phyloP scores from a whole-genome alignment of 257 asterid species.

The Rubia yunnanensis region DNA sequence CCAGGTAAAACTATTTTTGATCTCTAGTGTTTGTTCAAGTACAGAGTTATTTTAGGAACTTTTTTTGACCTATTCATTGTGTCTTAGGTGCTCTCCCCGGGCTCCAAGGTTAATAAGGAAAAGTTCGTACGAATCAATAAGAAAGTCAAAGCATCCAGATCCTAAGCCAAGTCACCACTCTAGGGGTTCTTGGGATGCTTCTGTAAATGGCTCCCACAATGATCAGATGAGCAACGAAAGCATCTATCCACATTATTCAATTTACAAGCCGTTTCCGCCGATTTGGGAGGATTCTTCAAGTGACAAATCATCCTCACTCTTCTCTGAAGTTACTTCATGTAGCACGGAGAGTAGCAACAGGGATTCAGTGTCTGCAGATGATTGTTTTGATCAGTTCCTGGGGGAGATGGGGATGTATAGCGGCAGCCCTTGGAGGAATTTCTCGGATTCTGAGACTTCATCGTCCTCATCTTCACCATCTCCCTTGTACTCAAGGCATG shows the following conservation, averaged over 20 bases:
- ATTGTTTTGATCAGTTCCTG: constrained; percentile 34
- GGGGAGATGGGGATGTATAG: constrained; percentile 27
- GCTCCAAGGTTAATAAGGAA: constrained; percentile 57
- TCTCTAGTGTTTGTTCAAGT: neutral
- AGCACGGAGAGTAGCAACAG: constrained; percentile 60
- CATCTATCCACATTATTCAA: constrained; percentile 10
- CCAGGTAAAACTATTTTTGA: constrained; percentile 38
- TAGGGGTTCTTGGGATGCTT: constrained; percentile 29
- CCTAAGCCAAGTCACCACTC: constrained; percentile 28
- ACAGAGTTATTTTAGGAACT: neutral
- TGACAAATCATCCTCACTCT: constrained; percentile 51
- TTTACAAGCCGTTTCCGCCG: constrained; percentile 13
- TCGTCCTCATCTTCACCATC: constrained; percentile 58
- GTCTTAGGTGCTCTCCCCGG: constrained; percentile 73
- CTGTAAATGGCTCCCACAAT: constrained; percentile 14
- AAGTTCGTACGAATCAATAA: constrained; percentile 28
- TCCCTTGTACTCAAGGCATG: constrained; percentile 34
- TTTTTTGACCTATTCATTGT: constrained; percentile 14
- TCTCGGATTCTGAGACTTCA: constrained; percentile 57
- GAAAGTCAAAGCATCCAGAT: constrained; percentile 19
- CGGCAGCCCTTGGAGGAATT: constrained; percentile 30
- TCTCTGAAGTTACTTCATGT: constrained; percentile 56
- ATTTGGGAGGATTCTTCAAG: constrained; percentile 28
- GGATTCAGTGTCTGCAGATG: constrained; percentile 46
- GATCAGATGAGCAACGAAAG: constrained; percentile 19